phyloP scores from a whole-genome alignment of 176 grass and related monocot species.

The Poa pratensis region DNA sequence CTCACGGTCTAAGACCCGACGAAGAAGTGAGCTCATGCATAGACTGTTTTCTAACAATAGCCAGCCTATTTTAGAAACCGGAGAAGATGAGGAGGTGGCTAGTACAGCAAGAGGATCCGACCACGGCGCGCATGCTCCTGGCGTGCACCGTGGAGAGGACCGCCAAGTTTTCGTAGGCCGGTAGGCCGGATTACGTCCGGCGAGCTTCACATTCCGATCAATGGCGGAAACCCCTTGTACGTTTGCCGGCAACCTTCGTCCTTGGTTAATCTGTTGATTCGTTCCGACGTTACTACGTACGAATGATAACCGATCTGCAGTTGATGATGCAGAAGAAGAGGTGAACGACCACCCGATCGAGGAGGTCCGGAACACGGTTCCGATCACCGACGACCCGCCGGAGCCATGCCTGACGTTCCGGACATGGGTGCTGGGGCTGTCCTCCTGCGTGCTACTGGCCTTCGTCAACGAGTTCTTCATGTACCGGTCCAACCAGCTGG shows the following conservation, averaged over 20 bases:
- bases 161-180: neutral
- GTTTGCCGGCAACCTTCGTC: neutral
- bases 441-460: conserved; percentile 64
- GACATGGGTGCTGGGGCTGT: conserved; percentile 65
- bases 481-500: conserved; percentile 71
- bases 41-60: conserved; percentile 22
- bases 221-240: conserved; percentile 23
- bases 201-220: neutral
- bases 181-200: neutral
- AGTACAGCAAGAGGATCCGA: conserved; percentile 1
- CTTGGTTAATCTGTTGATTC: neutral
- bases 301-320: conserved; percentile 34
- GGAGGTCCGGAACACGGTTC: conserved; percentile 79
- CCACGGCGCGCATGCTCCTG: neutral
- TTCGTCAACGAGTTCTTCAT: conserved; percentile 92
- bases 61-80: neutral
- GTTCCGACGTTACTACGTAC: neutral
- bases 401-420: conserved; percentile 76
- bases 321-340: conserved; percentile 43
- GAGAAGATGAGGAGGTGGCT: neutral
- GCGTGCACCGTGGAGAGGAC: neutral
- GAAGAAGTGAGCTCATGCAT: conserved; percentile 15
- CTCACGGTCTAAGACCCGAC: neutral
- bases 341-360: conserved; percentile 77
- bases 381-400: conserved; percentile 60